Percentiles rank a stretch among this genome's conserved stretches.
Conservation (phyloP, 805 yeast species). For the Dipodascus albidus region DNA sequence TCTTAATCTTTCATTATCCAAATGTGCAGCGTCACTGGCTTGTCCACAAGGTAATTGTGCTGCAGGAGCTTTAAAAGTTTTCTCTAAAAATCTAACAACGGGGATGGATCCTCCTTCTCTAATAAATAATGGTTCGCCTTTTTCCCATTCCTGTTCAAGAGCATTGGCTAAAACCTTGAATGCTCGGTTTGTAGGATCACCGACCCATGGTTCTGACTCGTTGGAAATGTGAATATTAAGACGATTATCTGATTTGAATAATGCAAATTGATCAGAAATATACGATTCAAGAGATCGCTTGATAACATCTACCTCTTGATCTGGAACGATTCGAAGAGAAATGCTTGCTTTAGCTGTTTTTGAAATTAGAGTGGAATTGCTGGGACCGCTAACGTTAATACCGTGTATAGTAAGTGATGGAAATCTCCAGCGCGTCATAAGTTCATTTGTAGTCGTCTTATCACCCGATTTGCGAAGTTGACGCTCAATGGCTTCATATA, state of each 20-base stretch:
- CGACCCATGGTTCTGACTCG: slow-evolving; percentile 95
- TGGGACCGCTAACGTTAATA: slow-evolving; percentile 80
- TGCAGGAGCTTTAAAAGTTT: slow-evolving; percentile 73
- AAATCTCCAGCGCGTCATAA: slow-evolving; percentile 75
- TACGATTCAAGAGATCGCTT: slow-evolving; percentile 38
- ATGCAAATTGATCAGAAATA: slow-evolving; percentile 36
- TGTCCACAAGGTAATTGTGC: slow-evolving; percentile 97
- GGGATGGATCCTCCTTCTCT: slow-evolving; percentile 98
- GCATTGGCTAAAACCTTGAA: slow-evolving; percentile 57
- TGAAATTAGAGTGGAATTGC: slow-evolving; percentile 83
- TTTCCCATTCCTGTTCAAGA: slow-evolving; percentile 58
- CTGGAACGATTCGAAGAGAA: slow-evolving; percentile 83
- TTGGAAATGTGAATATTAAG: slow-evolving; percentile 52
- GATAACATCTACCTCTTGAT: slow-evolving; percentile 55
- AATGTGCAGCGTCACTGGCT: slow-evolving; percentile 86
- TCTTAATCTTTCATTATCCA: slow-evolving; percentile 75
- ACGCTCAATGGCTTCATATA: slow-evolving; percentile 46
- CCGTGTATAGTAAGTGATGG: slow-evolving; percentile 86
- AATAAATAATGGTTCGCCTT: slow-evolving; percentile 63
- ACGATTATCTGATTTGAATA: slow-evolving; percentile 48
- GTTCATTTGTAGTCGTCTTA: slow-evolving; percentile 27
- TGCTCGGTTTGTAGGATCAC: slow-evolving; percentile 67
- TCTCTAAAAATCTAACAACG: slow-evolving; percentile 73
- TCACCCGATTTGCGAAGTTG: slow-evolving; percentile 6
- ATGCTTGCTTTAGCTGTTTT: slow-evolving; percentile 63